Percentiles rank a stretch among this genome's conserved stretches.
phyloP scores from a whole-genome alignment of 129 eudicot genomes.

The Helianthus annuus region DNA sequence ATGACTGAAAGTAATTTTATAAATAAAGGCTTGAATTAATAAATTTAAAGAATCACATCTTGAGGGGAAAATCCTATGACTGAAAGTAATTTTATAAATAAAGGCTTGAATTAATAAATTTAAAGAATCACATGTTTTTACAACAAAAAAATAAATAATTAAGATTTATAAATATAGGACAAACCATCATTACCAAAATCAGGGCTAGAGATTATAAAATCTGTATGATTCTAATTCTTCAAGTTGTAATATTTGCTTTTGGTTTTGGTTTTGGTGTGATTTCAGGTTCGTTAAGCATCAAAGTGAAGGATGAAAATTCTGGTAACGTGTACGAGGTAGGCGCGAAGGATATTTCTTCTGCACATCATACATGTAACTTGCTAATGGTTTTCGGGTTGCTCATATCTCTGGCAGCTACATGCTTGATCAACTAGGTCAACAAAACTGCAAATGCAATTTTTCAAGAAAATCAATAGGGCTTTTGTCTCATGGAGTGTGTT shows the following conservation, averaged over 20 bases:
- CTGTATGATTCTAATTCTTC: background rate
- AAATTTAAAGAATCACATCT: too few species aligned
- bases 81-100: too few species aligned
- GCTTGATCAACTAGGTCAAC: slow-evolving; percentile 6
- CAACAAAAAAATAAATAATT: too few species aligned
- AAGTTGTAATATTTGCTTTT: background rate
- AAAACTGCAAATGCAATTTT: background rate
- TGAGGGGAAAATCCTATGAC: too few species aligned
- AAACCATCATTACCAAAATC: too few species aligned
- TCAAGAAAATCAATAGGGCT: background rate
- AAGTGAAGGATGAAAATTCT: slow-evolving; percentile 64
- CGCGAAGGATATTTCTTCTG: slow-evolving; percentile 58
- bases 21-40: too few species aligned
- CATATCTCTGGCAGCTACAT: slow-evolving; percentile 19
- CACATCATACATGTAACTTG: slow-evolving; percentile 16
- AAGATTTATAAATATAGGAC: too few species aligned
- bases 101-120: too few species aligned
- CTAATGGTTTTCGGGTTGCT: slow-evolving; percentile 11
- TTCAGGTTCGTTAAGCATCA: slow-evolving; percentile 78
- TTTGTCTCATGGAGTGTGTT: background rate
- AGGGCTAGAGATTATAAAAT: too few species aligned
- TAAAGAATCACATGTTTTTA: too few species aligned
- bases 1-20: too few species aligned
- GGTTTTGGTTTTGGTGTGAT: background rate
- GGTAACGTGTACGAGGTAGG: slow-evolving; percentile 57